phyloP scores from a whole-genome alignment of 202 grass and related monocot species.

The Panicum hallii region DNA sequence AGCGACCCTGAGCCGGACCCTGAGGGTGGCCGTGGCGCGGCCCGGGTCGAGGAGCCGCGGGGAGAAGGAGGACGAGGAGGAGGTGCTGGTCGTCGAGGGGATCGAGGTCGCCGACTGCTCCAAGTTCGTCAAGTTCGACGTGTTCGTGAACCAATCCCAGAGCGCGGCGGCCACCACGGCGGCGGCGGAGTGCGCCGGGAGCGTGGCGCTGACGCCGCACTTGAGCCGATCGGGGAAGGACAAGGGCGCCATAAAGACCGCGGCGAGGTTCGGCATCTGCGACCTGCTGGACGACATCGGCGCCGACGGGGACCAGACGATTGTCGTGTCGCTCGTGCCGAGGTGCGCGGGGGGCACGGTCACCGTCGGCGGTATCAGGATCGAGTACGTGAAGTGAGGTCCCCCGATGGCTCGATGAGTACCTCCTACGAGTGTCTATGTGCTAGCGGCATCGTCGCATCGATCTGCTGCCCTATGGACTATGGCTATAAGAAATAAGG shows the following conservation, averaged over 20 bases:
- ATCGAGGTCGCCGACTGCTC: slow-evolving; percentile 38
- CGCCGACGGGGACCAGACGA: slow-evolving; percentile 43
- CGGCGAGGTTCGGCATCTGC: slow-evolving; percentile 52
- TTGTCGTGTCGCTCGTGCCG: slow-evolving; percentile 60
- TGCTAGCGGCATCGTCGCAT: too few relatives aligned
- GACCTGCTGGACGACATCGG: slow-evolving; percentile 59
- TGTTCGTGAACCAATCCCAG: slow-evolving; percentile 49
- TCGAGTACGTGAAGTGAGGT: slow-evolving; percentile 46
- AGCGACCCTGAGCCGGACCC: slow-evolving; percentile 19
- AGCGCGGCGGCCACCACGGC: slow-evolving; percentile 2
- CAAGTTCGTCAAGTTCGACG: slow-evolving; percentile 75
- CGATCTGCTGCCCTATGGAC: too few relatives aligned
- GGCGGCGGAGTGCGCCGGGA: slow-evolving; percentile 56
- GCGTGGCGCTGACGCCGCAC: slow-evolving; percentile 60
- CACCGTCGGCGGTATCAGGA: slow-evolving; percentile 45
- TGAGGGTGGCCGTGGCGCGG: slow-evolving; percentile 42
- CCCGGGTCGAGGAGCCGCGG: slow-evolving; percentile 31
- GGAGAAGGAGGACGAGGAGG: slow-evolving; percentile 59
- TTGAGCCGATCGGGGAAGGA: background rate
- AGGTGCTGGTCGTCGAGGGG: slow-evolving; percentile 68
- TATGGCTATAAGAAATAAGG: too few relatives aligned
- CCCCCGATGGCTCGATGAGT: too few relatives aligned
- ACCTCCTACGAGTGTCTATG: too few relatives aligned
- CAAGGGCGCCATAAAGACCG: slow-evolving; percentile 30
- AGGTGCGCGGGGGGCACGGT: slow-evolving; percentile 35